Evolutionary conservation across 106 monocot species (phyloP).

Genomic region (Dendrobium huoshanense): DNA sequence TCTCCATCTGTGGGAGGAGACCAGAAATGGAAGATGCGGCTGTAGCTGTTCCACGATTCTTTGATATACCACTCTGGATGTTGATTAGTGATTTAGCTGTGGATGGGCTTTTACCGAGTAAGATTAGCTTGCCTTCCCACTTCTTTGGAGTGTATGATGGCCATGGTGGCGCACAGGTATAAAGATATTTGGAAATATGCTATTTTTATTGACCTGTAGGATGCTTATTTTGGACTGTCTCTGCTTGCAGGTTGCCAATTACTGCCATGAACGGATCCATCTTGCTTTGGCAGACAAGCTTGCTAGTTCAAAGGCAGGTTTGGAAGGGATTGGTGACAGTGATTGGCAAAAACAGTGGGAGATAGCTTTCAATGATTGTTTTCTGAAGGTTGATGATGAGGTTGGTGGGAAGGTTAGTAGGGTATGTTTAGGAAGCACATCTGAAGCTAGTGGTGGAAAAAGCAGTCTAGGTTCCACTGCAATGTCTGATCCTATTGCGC

Average conservation of each 20-base stretch:
- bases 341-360: constrained; percentile 51
- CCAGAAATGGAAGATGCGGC: constrained; percentile 73
- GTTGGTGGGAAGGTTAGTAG: constrained; percentile 42
- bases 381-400: constrained; percentile 60
- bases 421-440: constrained; percentile 1
- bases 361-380: constrained; percentile 41
- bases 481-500: constrained; percentile 51
- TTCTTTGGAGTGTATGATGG: constrained; percentile 88
- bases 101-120: constrained; percentile 31
- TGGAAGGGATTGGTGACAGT: not conserved
- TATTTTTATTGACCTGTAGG: not conserved
- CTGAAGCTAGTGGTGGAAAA: constrained; percentile 6
- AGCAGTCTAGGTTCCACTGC: not conserved
- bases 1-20: constrained; percentile 56
- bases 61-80: constrained; percentile 43
- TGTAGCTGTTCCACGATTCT: constrained; percentile 32
- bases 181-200: not conserved
- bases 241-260: constrained; percentile 53
- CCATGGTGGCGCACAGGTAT: constrained; percentile 62
- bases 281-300: constrained; percentile 42
- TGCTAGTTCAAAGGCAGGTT: not conserved
- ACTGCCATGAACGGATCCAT: constrained; percentile 57
- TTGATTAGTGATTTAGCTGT: constrained; percentile 19
- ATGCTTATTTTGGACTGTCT: not conserved
- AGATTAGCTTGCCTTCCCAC: constrained; percentile 30